A percentile compares a stretch with the other conserved stretches of the same genome.
Evolutionary conservation across 2,329 filamentous ascomycete genomes (phyloP).

Genomic region (Pyricularia grisea): DNA sequence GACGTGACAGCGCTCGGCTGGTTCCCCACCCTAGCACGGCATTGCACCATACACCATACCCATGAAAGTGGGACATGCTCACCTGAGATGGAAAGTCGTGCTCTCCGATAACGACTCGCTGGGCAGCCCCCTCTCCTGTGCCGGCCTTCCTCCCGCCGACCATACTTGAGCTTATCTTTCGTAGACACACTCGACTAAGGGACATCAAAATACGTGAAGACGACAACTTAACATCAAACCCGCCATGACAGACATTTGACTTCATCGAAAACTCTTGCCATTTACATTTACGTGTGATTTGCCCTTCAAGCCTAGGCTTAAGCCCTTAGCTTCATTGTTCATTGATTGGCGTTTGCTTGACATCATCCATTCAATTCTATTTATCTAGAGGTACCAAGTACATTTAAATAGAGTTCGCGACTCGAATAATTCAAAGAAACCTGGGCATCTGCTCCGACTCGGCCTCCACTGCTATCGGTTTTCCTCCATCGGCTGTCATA

Average conservation of each 20-base stretch:
- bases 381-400: neutral
- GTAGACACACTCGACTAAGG: neutral
- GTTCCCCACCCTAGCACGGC: neutral
- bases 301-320: neutral
- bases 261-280: neutral
- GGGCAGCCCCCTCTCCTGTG: neutral
- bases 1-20: neutral
- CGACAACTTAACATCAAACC: neutral
- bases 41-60: neutral
- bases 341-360: neutral
- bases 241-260: neutral
- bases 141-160: neutral
- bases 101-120: neutral
- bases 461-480: neutral
- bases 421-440: neutral
- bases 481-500: neutral
- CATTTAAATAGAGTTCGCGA: neutral
- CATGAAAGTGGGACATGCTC: neutral
- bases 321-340: neutral
- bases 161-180: neutral
- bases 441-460: neutral
- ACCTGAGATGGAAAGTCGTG: neutral
- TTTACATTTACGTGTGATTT: neutral
- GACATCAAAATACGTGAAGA: neutral
- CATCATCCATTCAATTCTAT: neutral